These are phyloP conservation scores for Acanthamoeba triangularis DNA, from an alignment of 208 protist genomes.

Conservation along the genomic window DNA sequence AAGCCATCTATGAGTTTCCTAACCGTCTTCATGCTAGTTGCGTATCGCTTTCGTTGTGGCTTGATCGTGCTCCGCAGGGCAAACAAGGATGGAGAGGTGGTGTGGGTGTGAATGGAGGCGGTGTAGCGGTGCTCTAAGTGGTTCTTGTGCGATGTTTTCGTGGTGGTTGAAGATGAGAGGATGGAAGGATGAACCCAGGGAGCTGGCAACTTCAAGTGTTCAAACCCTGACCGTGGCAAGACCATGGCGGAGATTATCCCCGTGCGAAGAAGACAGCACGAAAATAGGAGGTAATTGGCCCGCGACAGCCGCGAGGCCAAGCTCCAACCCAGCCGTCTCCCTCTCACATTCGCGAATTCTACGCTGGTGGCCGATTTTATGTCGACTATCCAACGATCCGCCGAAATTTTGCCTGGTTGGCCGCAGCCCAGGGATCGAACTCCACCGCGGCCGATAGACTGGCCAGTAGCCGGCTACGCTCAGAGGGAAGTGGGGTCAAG, in stretches of 20 bases:
- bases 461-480: not conserved
- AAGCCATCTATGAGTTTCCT: not conserved
- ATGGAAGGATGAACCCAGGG: too few species aligned
- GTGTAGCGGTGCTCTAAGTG: not conserved
- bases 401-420: not conserved
- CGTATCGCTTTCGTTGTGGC: not conserved
- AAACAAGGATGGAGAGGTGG: too few species aligned
- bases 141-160: not conserved
- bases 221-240: not conserved
- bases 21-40: not conserved
- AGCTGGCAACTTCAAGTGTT: not conserved
- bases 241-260: too few species aligned
- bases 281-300: too few species aligned
- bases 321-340: not conserved
- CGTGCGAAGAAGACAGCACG: too few species aligned
- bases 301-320: too few species aligned
- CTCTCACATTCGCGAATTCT: not conserved
- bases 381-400: not conserved
- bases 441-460: too few species aligned
- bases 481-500: too few species aligned
- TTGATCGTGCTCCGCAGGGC: too few species aligned
- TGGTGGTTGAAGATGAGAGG: not conserved
- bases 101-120: too few species aligned
- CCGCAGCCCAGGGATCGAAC: not conserved
- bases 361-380: not conserved